Evolutionary conservation across 2,329 filamentous ascomycete species (phyloP), one percentile per base, ranked within the genome.

Genomic region (Aspergillus jensenii): DNA sequence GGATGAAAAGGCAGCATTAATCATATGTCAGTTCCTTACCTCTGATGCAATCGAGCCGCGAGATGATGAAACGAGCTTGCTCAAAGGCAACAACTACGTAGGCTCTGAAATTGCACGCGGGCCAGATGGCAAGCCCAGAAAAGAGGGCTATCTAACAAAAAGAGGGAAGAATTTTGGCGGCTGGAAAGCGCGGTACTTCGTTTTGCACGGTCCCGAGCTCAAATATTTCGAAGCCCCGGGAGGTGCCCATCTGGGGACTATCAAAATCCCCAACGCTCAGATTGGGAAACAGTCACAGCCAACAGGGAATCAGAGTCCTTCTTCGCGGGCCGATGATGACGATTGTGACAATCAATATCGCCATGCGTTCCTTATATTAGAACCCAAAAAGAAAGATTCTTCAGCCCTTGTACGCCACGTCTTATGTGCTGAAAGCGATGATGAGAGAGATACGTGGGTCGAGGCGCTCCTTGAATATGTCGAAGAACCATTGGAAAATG

Each of bases 151-250:
- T 74, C 79, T 99, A 50, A 98, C 95, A 2, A 99, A 99, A 79
- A 86, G 90, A 65, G 95, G 95, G 49, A 99, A 99, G 81, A 98
- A 98, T 69, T 99, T 99, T 77, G 95, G 95, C 52, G 95, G 95
- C 49, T 99, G 95, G 95, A 99, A 99, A 76, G 93, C 92, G 11
- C 79, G 87, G 57, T 90, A 86, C 68, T 90, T 90, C 68, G 81
- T 88, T 14, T 78, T 90, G 3, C 85, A 90, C 65, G 87, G 87
- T 9, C 84, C 88, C 5, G 82, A 88, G 57, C 78, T 99, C 67
- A 92, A 90, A 67, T 99, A 99, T 72, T 98, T 90, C 68, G 95
- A 99, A 75, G 86, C 89, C 2, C 92, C 91, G 3, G 93, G 93
- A 49, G 95, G 95, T 45, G 87, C 91, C 15, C 91, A 97, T 71